phyloP scores from a whole-genome alignment of 2,329 filamentous ascomycete genomes.

The Aspergillus niger region DNA sequence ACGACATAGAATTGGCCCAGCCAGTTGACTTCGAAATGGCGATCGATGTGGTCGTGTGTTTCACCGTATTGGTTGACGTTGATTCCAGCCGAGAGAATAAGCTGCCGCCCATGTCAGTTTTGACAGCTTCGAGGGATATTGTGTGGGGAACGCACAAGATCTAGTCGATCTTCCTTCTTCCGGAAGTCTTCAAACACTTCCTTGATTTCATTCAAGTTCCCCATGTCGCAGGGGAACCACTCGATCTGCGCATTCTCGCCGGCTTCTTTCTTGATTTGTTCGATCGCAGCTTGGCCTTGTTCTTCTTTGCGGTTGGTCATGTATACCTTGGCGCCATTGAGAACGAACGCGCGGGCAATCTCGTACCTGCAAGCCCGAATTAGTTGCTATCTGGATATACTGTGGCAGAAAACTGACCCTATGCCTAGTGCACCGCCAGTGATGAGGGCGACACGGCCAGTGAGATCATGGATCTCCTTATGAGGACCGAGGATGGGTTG shows the following conservation, averaged over 20 bases:
- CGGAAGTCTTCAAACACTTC: slow-evolving; percentile 42
- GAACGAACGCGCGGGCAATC: slow-evolving; percentile 13
- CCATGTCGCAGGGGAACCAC: slow-evolving; percentile 48
- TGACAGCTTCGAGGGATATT: neutral
- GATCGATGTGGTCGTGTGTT: slow-evolving; percentile 41
- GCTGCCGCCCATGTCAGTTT: slow-evolving; percentile 12
- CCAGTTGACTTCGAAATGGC: slow-evolving; percentile 49
- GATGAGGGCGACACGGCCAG: slow-evolving; percentile 42
- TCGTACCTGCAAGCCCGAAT: slow-evolving; percentile 1
- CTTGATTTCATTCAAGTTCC: slow-evolving; percentile 40
- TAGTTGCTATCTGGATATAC: neutral
- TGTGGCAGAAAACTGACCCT: slow-evolving; percentile 25
- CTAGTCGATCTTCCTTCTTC: slow-evolving; percentile 41
- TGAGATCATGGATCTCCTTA: slow-evolving; percentile 37
- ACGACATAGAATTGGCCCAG: slow-evolving; percentile 48
- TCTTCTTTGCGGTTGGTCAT: slow-evolving; percentile 18
- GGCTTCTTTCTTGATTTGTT: slow-evolving; percentile 34
- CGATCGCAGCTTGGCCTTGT: slow-evolving; percentile 30
- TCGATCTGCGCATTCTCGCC: slow-evolving; percentile 37
- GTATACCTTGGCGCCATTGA: slow-evolving; percentile 19
- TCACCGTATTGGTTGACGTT: slow-evolving; percentile 45
- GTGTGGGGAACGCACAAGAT: slow-evolving; percentile 30
- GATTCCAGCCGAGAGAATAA: slow-evolving; percentile 50
- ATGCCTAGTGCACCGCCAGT: slow-evolving; percentile 46
- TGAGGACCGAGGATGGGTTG: slow-evolving; percentile 42